These are phyloP conservation scores for Chionographis japonica DNA, from an alignment of 106 monocot species.

Conservation along the genomic window DNA sequence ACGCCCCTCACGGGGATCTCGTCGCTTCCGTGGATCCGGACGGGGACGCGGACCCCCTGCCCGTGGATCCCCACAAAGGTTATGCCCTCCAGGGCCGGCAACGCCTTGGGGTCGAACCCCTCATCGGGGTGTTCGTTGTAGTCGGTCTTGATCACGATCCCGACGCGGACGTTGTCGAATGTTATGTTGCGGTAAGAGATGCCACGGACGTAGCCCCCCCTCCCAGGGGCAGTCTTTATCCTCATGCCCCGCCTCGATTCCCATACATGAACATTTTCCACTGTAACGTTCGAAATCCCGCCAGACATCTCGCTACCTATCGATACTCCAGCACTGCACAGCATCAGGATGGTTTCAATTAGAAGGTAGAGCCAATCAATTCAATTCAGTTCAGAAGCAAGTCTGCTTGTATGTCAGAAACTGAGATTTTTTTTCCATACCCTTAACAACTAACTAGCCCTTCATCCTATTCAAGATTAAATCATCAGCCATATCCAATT, in stretches of 20 bases:
- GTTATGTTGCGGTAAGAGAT: conserved; percentile 51
- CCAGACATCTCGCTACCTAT: conserved; percentile 90
- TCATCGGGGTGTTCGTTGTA: conserved; percentile 69
- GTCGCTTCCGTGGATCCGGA: conserved; percentile 47
- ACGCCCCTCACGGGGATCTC: conserved; percentile 56
- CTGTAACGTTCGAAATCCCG: conserved; percentile 47
- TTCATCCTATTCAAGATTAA: too few relatives aligned
- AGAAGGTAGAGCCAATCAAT: background rate
- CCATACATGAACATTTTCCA: conserved; percentile 55
- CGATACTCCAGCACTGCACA: conserved; percentile 63
- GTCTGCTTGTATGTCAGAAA: too few relatives aligned
- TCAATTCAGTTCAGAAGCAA: too few relatives aligned
- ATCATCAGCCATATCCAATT: too few relatives aligned
- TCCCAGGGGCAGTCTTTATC: conserved; percentile 64
- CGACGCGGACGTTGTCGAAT: conserved; percentile 48
- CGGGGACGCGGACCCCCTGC: conserved; percentile 45
- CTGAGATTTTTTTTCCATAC: too few relatives aligned
- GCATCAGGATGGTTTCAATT: background rate
- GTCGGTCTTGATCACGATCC: conserved; percentile 64
- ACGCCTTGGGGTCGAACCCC: conserved; percentile 47
- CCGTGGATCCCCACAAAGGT: conserved; percentile 36
- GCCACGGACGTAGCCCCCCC: conserved; percentile 53
- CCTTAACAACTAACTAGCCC: too few relatives aligned
- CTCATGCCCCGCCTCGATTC: conserved; percentile 45
- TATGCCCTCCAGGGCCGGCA: conserved; percentile 32